phyloP scores from a whole-genome alignment of 805 yeast species.

The Lipomyces anomalus region DNA sequence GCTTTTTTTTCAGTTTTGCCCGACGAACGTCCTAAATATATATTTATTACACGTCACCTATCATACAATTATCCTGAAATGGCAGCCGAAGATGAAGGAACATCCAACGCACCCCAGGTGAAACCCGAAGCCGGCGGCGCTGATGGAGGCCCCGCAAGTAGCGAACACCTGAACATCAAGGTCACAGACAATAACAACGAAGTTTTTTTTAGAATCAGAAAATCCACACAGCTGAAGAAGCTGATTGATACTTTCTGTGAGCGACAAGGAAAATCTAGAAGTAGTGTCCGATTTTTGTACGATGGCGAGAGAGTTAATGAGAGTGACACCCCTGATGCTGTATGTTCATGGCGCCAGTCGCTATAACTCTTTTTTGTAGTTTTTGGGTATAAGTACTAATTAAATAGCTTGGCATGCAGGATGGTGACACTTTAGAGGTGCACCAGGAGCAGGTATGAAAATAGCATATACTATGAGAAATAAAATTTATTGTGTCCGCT shows the following conservation, averaged over 20 bases:
- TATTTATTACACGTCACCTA: no score
- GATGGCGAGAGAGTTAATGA: conserved; percentile 89
- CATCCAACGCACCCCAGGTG: conserved; percentile 42
- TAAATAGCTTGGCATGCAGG: conserved; percentile 70
- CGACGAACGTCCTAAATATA: no score
- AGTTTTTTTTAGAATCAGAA: conserved; percentile 90
- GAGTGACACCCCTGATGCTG: conserved; percentile 84
- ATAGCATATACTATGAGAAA: background rate
- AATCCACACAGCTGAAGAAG: conserved; percentile 85
- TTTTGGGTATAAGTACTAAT: background rate
- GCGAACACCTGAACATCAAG: conserved; percentile 81
- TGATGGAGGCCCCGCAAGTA: conserved; percentile 1
- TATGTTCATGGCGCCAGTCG: no score
- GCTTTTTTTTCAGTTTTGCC: no score
- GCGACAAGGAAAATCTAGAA: conserved; percentile 87
- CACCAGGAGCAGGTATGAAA: conserved; percentile 76
- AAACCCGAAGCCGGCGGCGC: conserved; percentile 47
- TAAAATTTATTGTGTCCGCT: background rate
- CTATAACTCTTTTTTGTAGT: background rate
- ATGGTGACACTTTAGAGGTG: conserved; percentile 94
- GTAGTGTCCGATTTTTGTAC: conserved; percentile 77
- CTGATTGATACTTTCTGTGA: conserved; percentile 97
- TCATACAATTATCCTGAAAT: no score
- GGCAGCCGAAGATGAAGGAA: no score
- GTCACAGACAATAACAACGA: conserved; percentile 93